A percentile compares a stretch with the other conserved stretches of the same genome.
Conservation (phyloP, 1,139 yeast species). For the Geotrichum histeridarum region DNA sequence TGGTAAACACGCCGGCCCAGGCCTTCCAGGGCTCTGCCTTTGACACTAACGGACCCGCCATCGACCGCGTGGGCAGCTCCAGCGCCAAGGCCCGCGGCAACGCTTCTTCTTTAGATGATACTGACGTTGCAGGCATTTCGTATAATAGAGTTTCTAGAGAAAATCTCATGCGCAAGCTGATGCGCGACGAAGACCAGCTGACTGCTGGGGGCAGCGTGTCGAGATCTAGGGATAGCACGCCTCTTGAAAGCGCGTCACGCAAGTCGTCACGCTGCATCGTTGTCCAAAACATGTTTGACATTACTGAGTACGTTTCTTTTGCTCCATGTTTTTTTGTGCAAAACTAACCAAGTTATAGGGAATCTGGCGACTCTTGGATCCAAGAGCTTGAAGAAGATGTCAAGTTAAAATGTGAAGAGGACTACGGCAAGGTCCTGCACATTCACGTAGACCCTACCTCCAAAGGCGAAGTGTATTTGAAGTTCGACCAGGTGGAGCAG, state of each 20-base stretch:
- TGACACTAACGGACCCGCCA: slow-evolving; percentile 14
- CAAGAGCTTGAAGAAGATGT: slow-evolving; percentile 39
- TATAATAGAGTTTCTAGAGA: slow-evolving; percentile 31
- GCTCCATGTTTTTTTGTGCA: neutral
- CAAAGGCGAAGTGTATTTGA: slow-evolving; percentile 37
- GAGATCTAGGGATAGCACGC: neutral
- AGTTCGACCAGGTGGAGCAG: slow-evolving; percentile 32
- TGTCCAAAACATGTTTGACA: slow-evolving; percentile 38
- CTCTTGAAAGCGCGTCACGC: slow-evolving; percentile 12
- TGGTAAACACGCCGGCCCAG: slow-evolving; percentile 18
- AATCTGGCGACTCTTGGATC: slow-evolving; percentile 37
- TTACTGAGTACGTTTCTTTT: slow-evolving; percentile 31
- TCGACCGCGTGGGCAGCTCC: slow-evolving; percentile 15
- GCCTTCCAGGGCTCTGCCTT: slow-evolving; percentile 22
- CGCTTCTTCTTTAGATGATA: slow-evolving; percentile 29
- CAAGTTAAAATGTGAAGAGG: slow-evolving; percentile 38
- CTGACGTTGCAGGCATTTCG: slow-evolving; percentile 30
- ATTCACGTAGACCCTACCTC: slow-evolving; percentile 34
- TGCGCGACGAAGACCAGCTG: slow-evolving; percentile 34
- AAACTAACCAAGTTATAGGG: slow-evolving; percentile 26
- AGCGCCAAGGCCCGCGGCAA: slow-evolving; percentile 18
- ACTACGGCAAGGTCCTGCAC: slow-evolving; percentile 38
- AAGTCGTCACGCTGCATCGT: slow-evolving; percentile 34
- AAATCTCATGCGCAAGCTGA: slow-evolving; percentile 34
- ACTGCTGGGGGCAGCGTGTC: slow-evolving; percentile 4